phyloP scores from a whole-genome alignment of 164 flowering plant species.

The Magnolia changhungtana region DNA sequence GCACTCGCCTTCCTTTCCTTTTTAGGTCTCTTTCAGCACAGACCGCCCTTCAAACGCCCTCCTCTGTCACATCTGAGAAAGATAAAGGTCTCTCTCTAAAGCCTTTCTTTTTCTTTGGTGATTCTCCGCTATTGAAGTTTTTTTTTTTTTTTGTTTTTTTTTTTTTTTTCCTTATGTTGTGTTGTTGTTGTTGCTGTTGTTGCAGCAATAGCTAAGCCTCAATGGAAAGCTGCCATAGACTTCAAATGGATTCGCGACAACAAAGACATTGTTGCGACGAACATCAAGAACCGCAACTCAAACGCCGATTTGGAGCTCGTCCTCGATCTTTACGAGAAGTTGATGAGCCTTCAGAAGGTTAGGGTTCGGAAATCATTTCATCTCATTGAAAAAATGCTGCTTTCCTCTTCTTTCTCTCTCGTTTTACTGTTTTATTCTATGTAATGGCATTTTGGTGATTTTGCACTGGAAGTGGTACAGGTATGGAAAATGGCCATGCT shows the following conservation, averaged over 20 bases:
- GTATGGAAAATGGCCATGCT: too few relatives aligned
- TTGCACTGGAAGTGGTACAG: background rate
- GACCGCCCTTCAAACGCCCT: conserved; percentile 19
- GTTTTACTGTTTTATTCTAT: background rate
- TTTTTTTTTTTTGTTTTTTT: background rate
- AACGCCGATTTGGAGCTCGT: conserved; percentile 74
- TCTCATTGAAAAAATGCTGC: background rate
- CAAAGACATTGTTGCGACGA: conserved; percentile 59
- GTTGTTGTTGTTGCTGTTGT: background rate
- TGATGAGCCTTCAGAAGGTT: conserved; percentile 77
- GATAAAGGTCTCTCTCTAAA: conserved; percentile 12
- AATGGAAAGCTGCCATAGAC: conserved; percentile 89
- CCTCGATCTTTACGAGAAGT: conserved; percentile 62
- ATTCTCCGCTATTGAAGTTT: background rate
- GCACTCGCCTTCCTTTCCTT: conserved; percentile 16
- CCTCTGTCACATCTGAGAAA: conserved; percentile 18
- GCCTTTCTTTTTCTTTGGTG: background rate
- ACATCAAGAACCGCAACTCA: conserved; percentile 72
- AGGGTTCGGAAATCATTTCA: conserved; percentile 7
- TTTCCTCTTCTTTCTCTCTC: background rate
- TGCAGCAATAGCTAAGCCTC: conserved; percentile 44
- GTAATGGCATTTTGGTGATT: background rate
- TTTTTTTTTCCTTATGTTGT: background rate
- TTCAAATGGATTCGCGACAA: conserved; percentile 94
- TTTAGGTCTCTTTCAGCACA: conserved; percentile 30